Conservation (phyloP, 2,329 filamentous ascomycete species). For the Pleoardoris graminearum region DNA sequence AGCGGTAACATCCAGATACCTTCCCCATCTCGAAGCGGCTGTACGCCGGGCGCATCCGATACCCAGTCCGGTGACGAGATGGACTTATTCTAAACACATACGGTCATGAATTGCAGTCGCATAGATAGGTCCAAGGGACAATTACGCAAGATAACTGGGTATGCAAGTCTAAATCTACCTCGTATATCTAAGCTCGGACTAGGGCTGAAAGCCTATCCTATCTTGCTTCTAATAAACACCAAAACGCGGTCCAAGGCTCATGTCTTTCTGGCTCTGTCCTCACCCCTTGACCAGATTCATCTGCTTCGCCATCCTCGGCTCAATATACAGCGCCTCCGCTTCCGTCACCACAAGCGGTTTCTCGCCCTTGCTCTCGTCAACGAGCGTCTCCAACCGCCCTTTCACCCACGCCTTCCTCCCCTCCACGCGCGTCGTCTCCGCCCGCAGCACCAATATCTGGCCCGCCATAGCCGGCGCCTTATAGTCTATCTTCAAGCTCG, state of each 20-base stretch:
- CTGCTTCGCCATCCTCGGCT: slow-evolving; percentile 75
- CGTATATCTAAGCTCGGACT: neutral
- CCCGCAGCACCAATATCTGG: slow-evolving; percentile 75
- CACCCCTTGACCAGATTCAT: slow-evolving; percentile 23
- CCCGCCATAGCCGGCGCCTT: slow-evolving; percentile 76
- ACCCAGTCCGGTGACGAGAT: neutral
- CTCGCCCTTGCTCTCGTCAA: slow-evolving; percentile 69
- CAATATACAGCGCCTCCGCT: slow-evolving; percentile 84
- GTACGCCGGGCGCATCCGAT: neutral
- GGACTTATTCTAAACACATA: neutral
- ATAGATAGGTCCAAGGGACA: neutral
- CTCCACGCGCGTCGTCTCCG: slow-evolving; percentile 81
- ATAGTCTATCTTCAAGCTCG: slow-evolving; percentile 82
- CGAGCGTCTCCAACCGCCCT: slow-evolving; percentile 79
- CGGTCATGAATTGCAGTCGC: neutral
- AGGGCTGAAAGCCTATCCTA: neutral
- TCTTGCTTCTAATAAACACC: neutral
- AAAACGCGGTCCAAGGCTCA: slow-evolving; percentile 3
- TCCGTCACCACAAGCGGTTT: slow-evolving; percentile 72
- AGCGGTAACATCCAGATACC: no score
- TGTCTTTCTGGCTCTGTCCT: neutral
- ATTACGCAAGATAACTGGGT: neutral
- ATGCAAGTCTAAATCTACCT: neutral
- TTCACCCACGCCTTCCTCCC: slow-evolving; percentile 94
- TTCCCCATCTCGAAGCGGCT: no score